phyloP scores from a whole-genome alignment of 306 rosid species.

The Vicia sativa region DNA sequence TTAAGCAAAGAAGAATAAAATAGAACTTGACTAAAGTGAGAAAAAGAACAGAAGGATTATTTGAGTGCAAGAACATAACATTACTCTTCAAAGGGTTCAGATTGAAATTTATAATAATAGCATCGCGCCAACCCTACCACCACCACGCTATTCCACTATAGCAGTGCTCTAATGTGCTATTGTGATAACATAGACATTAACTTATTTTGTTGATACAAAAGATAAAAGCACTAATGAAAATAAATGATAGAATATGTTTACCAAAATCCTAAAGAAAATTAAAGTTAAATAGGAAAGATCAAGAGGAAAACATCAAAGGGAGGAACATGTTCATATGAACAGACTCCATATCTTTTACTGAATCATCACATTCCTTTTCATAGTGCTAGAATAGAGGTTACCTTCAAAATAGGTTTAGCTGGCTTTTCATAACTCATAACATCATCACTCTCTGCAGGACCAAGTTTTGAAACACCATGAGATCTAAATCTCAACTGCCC shows the following conservation, averaged over 20 bases:
- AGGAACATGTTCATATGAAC: constrained; percentile 28
- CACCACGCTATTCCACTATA: too few relatives aligned
- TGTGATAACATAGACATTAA: too few relatives aligned
- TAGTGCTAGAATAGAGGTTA: constrained; percentile 42
- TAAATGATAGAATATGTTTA: constrained; percentile 2
- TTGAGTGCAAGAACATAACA: too few relatives aligned
- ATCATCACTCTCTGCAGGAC: constrained; percentile 91
- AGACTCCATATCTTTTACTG: constrained; percentile 13
- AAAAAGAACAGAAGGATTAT: too few relatives aligned
- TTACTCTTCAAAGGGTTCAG: too few relatives aligned
- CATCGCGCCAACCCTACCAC: too few relatives aligned
- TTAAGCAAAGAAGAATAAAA: too few relatives aligned
- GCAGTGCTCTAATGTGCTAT: too few relatives aligned
- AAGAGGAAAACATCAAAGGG: constrained; percentile 38
- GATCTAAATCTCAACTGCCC: constrained; percentile 92
- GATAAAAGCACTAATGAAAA: constrained; percentile 19
- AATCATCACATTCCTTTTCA: constrained; percentile 28
- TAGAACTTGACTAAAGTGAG: too few relatives aligned
- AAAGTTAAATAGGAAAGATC: constrained; percentile 10
- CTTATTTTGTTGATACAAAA: constrained; percentile 1
- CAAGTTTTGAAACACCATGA: constrained; percentile 93
- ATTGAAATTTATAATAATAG: too few relatives aligned
- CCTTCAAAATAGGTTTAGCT: constrained; percentile 92
- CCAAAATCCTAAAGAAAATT: constrained; percentile 22
- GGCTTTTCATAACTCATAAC: constrained; percentile 98